phyloP scores from a whole-genome alignment of 441 rosid genomes.

The Flueggea neowawraea region DNA sequence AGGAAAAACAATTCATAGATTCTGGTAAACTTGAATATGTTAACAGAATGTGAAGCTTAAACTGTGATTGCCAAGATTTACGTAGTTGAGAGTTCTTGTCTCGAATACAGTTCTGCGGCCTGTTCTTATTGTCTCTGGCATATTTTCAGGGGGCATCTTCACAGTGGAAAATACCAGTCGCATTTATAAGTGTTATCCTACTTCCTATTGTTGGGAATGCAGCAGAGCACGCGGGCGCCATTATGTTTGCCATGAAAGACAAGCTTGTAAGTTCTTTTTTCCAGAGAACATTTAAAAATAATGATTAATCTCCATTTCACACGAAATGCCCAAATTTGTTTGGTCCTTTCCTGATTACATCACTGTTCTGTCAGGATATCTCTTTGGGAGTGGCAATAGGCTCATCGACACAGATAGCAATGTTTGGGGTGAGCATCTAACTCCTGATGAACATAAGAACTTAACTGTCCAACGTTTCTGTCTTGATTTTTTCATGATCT shows the following conservation, averaged over 20 bases:
- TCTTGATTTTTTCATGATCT: too few species aligned
- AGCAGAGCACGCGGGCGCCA: slow-evolving; percentile 93
- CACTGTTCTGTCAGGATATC: slow-evolving; percentile 55
- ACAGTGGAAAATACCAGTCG: slow-evolving; percentile 66
- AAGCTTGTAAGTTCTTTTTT: slow-evolving; percentile 64
- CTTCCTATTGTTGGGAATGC: slow-evolving; percentile 97
- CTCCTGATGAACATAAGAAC: too few species aligned
- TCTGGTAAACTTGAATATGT: too few species aligned
- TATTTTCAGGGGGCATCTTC: slow-evolving; percentile 69
- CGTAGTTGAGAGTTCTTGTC: too few species aligned
- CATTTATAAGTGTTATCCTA: slow-evolving; percentile 82
- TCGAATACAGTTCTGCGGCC: not conserved
- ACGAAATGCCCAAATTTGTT: not conserved
- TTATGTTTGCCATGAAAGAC: slow-evolving; percentile 96
- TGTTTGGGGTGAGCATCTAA: slow-evolving; percentile 32
- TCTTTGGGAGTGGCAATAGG: slow-evolving; percentile 96
- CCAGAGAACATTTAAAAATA: not conserved
- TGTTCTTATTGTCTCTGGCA: not conserved
- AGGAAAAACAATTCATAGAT: too few species aligned
- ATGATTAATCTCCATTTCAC: not conserved
- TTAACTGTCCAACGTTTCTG: too few species aligned
- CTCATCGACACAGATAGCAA: slow-evolving; percentile 89
- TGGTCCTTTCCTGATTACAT: slow-evolving; percentile 1
- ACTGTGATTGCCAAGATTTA: too few species aligned
- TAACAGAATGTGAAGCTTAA: too few species aligned